Conservation (phyloP, 2,329 filamentous ascomycete genomes). For the Colletotrichum shisoi region DNA sequence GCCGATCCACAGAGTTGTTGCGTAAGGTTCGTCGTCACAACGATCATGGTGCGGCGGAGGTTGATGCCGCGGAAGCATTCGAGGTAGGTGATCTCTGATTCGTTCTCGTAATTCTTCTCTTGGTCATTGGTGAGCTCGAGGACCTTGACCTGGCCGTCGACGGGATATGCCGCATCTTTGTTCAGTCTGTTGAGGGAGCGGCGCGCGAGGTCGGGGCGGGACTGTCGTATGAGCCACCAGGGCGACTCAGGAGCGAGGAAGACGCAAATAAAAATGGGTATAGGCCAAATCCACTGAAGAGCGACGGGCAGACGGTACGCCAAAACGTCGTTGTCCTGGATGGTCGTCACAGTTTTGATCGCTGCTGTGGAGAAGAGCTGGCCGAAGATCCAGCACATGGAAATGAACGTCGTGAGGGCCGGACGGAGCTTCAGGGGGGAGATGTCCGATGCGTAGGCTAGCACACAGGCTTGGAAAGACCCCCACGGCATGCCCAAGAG, state of each 20-base stretch:
- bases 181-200: conserved; percentile 45
- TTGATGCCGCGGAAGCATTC: conserved; percentile 49
- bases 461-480: conserved; percentile 47
- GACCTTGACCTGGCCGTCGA: conserved; percentile 49
- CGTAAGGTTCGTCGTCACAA: conserved; percentile 60
- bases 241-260: conserved; percentile 52
- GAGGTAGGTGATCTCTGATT: conserved; percentile 44
- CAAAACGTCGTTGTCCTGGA: conserved; percentile 42
- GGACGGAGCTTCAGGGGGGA: conserved; percentile 47
- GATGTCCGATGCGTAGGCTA: conserved; percentile 52
- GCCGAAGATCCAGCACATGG: conserved; percentile 53
- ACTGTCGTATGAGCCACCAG: conserved; percentile 50
- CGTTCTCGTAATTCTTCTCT: conserved; percentile 41
- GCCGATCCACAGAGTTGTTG: conserved; percentile 62
- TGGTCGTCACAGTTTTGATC: conserved; percentile 45
- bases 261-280: conserved; percentile 47
- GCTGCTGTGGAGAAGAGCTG: conserved; percentile 50
- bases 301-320: conserved; percentile 52
- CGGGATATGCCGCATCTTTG: conserved; percentile 43
- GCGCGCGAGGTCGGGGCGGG: conserved; percentile 45
- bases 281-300: conserved; percentile 52
- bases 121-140: conserved; percentile 51
- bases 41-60: conserved; percentile 50
- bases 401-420: conserved; percentile 51
- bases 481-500: conserved; percentile 50